Evolutionary conservation across 768 basidiomycete genomes (phyloP).

Genomic region (Leccinum fibrillosum): DNA sequence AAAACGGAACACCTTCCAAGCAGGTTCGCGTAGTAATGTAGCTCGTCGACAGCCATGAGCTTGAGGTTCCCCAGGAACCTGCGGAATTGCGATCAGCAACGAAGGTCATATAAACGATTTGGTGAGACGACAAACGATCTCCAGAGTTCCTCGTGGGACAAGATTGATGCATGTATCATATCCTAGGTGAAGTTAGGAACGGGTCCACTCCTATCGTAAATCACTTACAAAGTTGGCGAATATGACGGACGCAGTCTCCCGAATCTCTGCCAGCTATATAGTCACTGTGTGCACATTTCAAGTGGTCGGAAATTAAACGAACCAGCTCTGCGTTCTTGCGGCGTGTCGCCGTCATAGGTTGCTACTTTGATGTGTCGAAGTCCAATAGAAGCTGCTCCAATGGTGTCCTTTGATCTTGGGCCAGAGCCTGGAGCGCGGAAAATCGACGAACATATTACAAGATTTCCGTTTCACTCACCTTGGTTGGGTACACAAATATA

Average conservation of each 20-base stretch:
- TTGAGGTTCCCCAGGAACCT: conserved; percentile 78
- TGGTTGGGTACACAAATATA: conserved; percentile 87
- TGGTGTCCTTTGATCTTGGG: conserved; percentile 79
- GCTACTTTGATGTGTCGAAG: conserved; percentile 63
- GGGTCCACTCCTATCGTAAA: background rate
- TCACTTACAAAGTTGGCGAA: conserved; percentile 82
- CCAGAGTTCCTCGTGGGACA: conserved; percentile 85
- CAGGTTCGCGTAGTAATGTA: conserved; percentile 81
- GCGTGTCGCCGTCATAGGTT: conserved; percentile 89
- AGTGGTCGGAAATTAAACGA: conserved; percentile 2
- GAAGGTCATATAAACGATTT: background rate
- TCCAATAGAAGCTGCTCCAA: conserved; percentile 64
- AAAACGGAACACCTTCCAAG: conserved; percentile 62
- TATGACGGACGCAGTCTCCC: conserved; percentile 73
- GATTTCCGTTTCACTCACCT: conserved; percentile 41
- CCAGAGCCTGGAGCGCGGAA: conserved; percentile 57
- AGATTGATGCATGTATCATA: conserved; percentile 79
- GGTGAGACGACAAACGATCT: conserved; percentile 46
- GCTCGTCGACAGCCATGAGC: conserved; percentile 78
- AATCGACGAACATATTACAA: background rate
- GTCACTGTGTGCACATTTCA: background rate
- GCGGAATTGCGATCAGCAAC: conserved; percentile 1
- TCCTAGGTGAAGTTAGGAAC: conserved; percentile 45
- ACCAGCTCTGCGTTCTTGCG: conserved; percentile 64
- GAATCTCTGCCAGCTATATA: conserved; percentile 45